Evolutionary conservation across 2,329 filamentous ascomycete species (phyloP), one percentile per base, ranked within the genome.

Genomic region (Cladobotryum protrusum): DNA sequence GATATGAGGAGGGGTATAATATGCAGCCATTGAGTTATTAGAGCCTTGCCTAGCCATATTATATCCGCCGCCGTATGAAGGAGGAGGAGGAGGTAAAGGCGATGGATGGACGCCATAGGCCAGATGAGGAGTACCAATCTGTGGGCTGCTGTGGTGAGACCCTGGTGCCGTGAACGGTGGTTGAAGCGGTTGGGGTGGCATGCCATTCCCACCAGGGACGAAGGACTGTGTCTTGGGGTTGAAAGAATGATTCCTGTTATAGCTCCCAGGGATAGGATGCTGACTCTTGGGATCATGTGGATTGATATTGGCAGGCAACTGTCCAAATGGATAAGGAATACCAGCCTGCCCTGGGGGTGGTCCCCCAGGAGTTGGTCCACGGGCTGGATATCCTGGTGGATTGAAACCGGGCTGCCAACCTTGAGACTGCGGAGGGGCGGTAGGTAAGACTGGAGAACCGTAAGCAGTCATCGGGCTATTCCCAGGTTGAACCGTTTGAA

Each of bases 211-310:
- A 15, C 69, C 67, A 43, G 92, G 92, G 19, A 96, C 81, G 67
- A 97, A 96, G 0, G 91, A 87, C 62, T 95, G 88, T 14, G 88
- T 96, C 70, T 95, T 91, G 1, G 91, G 92, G 63, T 96, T 96
- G 72, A 97, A 96, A 12, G 86, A 82, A 59, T 89, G 88, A 46
- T 69, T 70, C 51, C 90, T 79, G 62, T 87, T 89, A 57, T 81
- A 95, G 68, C 86, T 93, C 34, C 89, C 89, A 13, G 89, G 88
- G 50, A 95, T 83, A 5, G 89, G 87, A 64, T 96, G 89, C 62
- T 90, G 86, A 51, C 79, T 81, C 66, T 87, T 84, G 8, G 83
- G 81, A 59, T 87, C 87, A 54, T 86, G 77, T 20, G 87, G 83
- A 44, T 84, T 83, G 46, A 78, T 75, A 54, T 87, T 82, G 15